Percentiles rank a stretch among this genome's conserved stretches.
Evolutionary conservation across 306 rosid species (phyloP).

Genomic region (Quercus rubra): DNA sequence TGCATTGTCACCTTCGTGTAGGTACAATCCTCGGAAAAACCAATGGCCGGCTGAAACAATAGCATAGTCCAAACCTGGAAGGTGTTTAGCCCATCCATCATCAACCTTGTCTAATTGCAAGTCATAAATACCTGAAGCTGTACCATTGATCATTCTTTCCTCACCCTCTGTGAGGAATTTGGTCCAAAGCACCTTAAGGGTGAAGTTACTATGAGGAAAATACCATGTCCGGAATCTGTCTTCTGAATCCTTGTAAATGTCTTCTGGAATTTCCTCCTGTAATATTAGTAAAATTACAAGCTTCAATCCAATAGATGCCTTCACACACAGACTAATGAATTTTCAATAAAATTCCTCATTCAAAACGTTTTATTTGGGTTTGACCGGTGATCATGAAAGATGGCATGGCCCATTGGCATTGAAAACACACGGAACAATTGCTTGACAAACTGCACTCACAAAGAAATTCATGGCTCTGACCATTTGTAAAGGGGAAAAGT

Average conservation of each 20-base stretch:
- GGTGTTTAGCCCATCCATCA: constrained; percentile 37
- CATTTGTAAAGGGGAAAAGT: not conserved
- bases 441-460: not conserved
- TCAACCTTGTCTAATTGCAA: constrained; percentile 63
- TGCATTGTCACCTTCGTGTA: constrained; percentile 30
- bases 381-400: not conserved
- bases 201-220: constrained; percentile 57
- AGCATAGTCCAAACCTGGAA: constrained; percentile 61
- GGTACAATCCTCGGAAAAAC: constrained; percentile 67
- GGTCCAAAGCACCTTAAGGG: constrained; percentile 66
- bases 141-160: constrained; percentile 66
- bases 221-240: constrained; percentile 66
- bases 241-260: constrained; percentile 66
- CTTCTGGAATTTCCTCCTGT: constrained; percentile 70
- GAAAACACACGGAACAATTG: not conserved
- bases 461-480: too few relatives aligned
- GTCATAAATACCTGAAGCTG: constrained; percentile 57
- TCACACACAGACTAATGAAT: not conserved
- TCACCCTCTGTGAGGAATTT: constrained; percentile 57
- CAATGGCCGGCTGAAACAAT: constrained; percentile 76
- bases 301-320: not conserved
- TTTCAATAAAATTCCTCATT: not conserved
- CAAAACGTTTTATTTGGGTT: not conserved
- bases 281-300: constrained; percentile 1
- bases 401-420: too few relatives aligned